A percentile compares a stretch with the other conserved stretches of the same genome.
phyloP scores from a whole-genome alignment of 345 rosid genomes.

The Stellera chamaejasme region DNA sequence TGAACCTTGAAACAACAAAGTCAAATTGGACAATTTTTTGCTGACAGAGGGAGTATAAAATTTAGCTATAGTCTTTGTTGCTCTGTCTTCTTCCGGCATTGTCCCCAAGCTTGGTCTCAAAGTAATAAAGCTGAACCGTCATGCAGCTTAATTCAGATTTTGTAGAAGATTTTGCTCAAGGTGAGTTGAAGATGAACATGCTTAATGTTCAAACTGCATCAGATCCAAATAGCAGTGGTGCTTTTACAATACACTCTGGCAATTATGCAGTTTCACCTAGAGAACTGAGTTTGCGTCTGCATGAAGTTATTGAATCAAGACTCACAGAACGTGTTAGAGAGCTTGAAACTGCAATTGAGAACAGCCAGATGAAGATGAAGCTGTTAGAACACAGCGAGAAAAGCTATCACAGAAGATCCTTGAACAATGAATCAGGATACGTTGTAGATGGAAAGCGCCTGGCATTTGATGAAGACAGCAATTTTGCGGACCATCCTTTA shows the following conservation, averaged over 20 bases:
- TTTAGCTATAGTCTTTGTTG: not conserved
- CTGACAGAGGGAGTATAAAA: no score
- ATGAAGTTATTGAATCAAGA: constrained; percentile 55
- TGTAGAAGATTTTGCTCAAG: constrained; percentile 52
- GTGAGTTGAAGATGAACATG: constrained; percentile 41
- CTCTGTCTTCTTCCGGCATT: not conserved
- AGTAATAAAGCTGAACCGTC: constrained; percentile 9
- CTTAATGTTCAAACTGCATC: constrained; percentile 29
- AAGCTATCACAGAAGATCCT: constrained; percentile 24
- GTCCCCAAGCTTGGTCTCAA: not conserved
- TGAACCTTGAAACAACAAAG: no score
- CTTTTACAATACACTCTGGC: constrained; percentile 34
- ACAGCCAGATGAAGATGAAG: constrained; percentile 58
- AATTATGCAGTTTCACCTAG: constrained; percentile 72
- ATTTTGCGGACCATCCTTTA: constrained; percentile 33
- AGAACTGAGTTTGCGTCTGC: constrained; percentile 64
- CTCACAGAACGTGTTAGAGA: constrained; percentile 53
- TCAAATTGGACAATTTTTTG: no score
- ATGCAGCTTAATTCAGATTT: constrained; percentile 57
- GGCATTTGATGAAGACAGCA: constrained; percentile 18
- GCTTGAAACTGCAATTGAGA: constrained; percentile 69
- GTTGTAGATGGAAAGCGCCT: constrained; percentile 20
- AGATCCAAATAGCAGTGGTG: constrained; percentile 47
- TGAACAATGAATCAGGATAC: constrained; percentile 21
- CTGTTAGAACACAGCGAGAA: constrained; percentile 39